Base-by-base conservation (phyloP, 176 grass and related monocot genomes). In the Metroxylon sagu region DNA sequence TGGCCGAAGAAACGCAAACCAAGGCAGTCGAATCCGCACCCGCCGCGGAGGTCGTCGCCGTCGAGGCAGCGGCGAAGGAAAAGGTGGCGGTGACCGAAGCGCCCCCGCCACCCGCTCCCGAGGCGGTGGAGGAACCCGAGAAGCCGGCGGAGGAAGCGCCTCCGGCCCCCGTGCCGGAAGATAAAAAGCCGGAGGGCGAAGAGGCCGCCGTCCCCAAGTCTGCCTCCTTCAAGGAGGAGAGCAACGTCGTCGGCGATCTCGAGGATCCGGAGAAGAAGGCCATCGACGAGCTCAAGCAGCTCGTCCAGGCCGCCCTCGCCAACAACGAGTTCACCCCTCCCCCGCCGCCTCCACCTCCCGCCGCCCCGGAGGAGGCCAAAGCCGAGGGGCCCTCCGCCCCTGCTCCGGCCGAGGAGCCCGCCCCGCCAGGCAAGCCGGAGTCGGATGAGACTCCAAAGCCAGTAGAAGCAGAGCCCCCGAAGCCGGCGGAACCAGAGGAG, bases 141-240 rank as follows among this genome's bases (percentile, higher is more conserved):
- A 39, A 39, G 31, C 31, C 7, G 7, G 72, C 39, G 39, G 56
- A 61, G 0, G 79, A 80, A 19, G 53, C 73, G 12, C 74, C 67
- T 60, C 25, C 74, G 2, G 56, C 54, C 64, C 16, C 19, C 8
- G 79, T 84, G 31, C 69, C 66, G 73, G 59, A 52, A 25, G 75
- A 72, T 57, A 67, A 77, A 0, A 67, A 61, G 31, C 4, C 64
- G 19, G 72, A 76, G 29, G 76, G 74, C 6, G 79, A 60, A 0
- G 69, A 25, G 16, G 21, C 21, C 4, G 53, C 57, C 16, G 71
- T 85, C 1, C 66, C 69, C 52, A 71, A 71, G 3, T 78, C 71
- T 4, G 74, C 70, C 3, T 90, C 83, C 1, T 96, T 96, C 83
- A 96, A 96, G 86, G 92, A 96, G 74, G 92, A 96, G 64, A 90